Evolutionary conservation across 345 rosid species (phyloP), one percentile per base, ranked within the genome.

Genomic region (Psidium guajava): DNA sequence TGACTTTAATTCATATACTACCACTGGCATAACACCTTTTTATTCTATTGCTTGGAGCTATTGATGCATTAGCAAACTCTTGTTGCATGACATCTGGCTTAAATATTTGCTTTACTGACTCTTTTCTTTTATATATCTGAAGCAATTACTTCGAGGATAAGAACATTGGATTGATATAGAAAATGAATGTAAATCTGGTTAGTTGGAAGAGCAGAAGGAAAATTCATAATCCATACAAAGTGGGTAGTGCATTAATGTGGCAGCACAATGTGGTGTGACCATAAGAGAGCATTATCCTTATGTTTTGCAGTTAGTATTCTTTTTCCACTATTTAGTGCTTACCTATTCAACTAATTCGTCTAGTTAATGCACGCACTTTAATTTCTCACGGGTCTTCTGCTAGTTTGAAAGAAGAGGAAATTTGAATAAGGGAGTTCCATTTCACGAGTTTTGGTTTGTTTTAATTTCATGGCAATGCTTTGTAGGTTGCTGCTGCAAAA

Each of bases 401-500:
- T 49, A 24, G 18, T 47, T 51, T 27, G 53, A 81, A 81, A 81
- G 54, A 24, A 47, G 54, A 81, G 54, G 18, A 81, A 47, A 18
- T 81, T 81, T 81, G 52, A 81, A 24, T 25, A 6, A 36, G 47
- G 57, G 69, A 59, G 25, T 53, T 32, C 64, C 22, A 57, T 42
- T 15, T 15, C 54, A 42, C 21, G 52, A 53, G 47, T 49, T 84
- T 61, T 73, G 12, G 40, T 54, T 82, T 83, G 83, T 69, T 54
- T 52, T 32, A 64, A 36, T 12, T 59, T 64, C 56, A 61, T 69
- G 88, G 69, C 58, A 36, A 74, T 84, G 90, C 88, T 59, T 85
- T 28, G 73, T 84, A 96, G 99, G 99, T 97, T 87, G 90, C 96
- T 89, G 99, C 99, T 84, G 97, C 98, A 82, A 91, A 94, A 90